Evolutionary conservation across 768 basidiomycete species (phyloP).

Genomic region (Boletus subparvulus): DNA sequence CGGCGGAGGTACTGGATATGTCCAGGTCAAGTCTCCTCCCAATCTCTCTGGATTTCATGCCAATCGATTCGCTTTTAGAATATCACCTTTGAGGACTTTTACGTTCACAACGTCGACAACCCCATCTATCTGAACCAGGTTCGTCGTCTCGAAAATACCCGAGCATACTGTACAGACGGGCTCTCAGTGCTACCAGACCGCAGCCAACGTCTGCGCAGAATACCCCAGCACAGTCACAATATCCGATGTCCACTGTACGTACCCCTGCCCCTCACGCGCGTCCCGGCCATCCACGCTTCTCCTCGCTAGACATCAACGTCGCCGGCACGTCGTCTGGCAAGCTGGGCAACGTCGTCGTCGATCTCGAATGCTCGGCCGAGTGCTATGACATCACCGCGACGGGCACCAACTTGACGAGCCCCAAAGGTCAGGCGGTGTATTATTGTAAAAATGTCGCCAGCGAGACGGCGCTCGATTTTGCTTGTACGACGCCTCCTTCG

Average conservation of each 20-base stretch:
- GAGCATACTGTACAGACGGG: background rate
- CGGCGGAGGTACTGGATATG: slow-evolving; percentile 46
- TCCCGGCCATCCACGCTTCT: background rate
- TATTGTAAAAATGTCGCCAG: slow-evolving; percentile 39
- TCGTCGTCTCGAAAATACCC: background rate
- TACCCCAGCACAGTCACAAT: slow-evolving; percentile 39
- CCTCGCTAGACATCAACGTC: slow-evolving; percentile 36
- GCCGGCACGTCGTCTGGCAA: slow-evolving; percentile 44
- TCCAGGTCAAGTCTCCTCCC: slow-evolving; percentile 27
- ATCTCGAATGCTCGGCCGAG: slow-evolving; percentile 41
- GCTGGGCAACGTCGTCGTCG: slow-evolving; percentile 39
- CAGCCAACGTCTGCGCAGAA: slow-evolving; percentile 35
- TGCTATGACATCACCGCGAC: slow-evolving; percentile 40
- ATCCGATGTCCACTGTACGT: slow-evolving; percentile 44
- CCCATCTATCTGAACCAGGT: slow-evolving; percentile 43
- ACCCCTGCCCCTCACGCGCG: background rate
- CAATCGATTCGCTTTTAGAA: slow-evolving; percentile 8
- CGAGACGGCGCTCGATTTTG: slow-evolving; percentile 30
- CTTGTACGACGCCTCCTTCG: slow-evolving; percentile 18
- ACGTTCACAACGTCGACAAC: slow-evolving; percentile 40
- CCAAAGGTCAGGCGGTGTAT: slow-evolving; percentile 33
- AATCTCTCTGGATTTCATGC: background rate
- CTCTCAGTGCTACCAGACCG: slow-evolving; percentile 39
- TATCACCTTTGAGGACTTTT: slow-evolving; percentile 25
- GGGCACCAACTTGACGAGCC: slow-evolving; percentile 24